Conservation (phyloP, 768 basidiomycete genomes). For the Trametes cinnabarina region DNA sequence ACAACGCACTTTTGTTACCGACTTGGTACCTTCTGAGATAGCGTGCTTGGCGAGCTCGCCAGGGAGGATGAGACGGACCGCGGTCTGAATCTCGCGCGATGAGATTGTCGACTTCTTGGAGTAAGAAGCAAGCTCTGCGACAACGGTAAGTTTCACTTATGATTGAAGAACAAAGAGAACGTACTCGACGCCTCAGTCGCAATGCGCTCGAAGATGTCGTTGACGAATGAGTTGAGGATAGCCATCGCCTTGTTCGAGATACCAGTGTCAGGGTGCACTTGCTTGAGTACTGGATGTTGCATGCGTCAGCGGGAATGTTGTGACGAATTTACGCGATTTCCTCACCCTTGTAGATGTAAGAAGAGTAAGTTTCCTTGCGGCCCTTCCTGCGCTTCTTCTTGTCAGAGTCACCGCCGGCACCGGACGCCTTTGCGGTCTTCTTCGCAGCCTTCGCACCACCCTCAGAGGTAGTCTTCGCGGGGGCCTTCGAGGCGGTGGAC, state of each 20-base stretch:
- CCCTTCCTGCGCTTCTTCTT: conserved; percentile 89
- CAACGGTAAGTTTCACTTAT: not conserved
- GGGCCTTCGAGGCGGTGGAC: conserved; percentile 67
- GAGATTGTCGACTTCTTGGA: conserved; percentile 99
- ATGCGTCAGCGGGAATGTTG: no score
- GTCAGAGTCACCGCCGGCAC: conserved; percentile 58
- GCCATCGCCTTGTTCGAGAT: conserved; percentile 99
- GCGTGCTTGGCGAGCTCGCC: conserved; percentile 94
- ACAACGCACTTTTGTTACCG: conserved; percentile 71
- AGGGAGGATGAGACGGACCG: conserved; percentile 94
- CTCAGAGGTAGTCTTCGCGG: conserved; percentile 56
- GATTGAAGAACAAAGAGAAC: conserved; percentile 29
- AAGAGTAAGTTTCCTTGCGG: conserved; percentile 90
- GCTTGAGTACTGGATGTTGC: conserved; percentile 70
- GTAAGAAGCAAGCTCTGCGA: conserved; percentile 87
- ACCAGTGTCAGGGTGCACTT: conserved; percentile 98
- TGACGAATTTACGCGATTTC: not conserved
- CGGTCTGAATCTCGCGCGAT: conserved; percentile 96
- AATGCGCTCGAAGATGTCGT: conserved; percentile 94
- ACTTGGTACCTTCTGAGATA: conserved; percentile 93
- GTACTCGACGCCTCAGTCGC: conserved; percentile 86
- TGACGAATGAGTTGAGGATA: conserved; percentile 94
- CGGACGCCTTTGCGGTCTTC: conserved; percentile 63
- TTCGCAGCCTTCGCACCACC: conserved; percentile 68
- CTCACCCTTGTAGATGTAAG: conserved; percentile 91